Conservation (phyloP, 2,329 filamentous ascomycete genomes). For the Epicoccum nigrum region DNA sequence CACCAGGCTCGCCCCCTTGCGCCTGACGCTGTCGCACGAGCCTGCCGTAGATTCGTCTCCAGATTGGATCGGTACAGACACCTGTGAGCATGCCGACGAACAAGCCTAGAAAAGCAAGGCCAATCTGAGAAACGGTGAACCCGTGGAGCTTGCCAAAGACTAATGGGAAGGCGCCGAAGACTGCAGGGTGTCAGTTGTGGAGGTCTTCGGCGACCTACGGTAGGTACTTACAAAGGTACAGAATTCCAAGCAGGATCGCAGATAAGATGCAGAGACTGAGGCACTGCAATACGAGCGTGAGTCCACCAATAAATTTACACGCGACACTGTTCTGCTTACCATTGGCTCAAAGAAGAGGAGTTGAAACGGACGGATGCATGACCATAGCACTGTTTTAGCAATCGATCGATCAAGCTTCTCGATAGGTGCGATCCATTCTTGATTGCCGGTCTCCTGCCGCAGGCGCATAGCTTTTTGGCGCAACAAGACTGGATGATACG, state of each 20-base stretch:
- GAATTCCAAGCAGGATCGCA: constrained; percentile 81
- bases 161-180: constrained; percentile 74
- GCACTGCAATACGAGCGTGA: constrained; percentile 52
- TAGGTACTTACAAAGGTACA: constrained; percentile 69
- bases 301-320: constrained; percentile 29
- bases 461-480: constrained; percentile 72
- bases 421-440: constrained; percentile 75
- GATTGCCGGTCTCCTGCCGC: constrained; percentile 77
- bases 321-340: constrained; percentile 46
- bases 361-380: constrained; percentile 72
- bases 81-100: constrained; percentile 70
- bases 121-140: constrained; percentile 79
- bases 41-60: constrained; percentile 64
- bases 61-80: constrained; percentile 69
- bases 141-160: constrained; percentile 77
- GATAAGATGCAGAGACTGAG: constrained; percentile 81
- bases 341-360: constrained; percentile 83
- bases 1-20: constrained; percentile 59
- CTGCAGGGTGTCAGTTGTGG: constrained; percentile 51
- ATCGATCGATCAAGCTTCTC: constrained; percentile 76
- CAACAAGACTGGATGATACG: constrained; percentile 76
- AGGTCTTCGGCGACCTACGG: constrained; percentile 66
- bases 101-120: constrained; percentile 73
- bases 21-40: constrained; percentile 62
- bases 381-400: constrained; percentile 55